Conservation (phyloP, 345 rosid species). For the Lepidium aucheri region DNA sequence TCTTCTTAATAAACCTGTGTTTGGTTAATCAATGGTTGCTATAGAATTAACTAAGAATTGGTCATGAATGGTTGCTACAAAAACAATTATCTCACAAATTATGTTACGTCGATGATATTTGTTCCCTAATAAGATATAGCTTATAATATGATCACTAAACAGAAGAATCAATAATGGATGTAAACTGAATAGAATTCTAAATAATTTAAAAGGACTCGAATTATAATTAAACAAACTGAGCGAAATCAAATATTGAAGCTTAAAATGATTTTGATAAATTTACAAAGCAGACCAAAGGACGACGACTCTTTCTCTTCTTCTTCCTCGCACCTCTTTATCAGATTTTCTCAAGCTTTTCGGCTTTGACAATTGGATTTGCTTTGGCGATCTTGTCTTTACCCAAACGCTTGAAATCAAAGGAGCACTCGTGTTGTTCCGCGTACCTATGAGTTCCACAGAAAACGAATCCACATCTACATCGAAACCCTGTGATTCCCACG, state of each 20-base stretch:
- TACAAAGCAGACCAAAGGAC: not conserved
- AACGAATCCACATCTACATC: slow-evolving; percentile 75
- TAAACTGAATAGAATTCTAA: not conserved
- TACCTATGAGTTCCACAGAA: slow-evolving; percentile 77
- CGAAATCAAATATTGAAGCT: not conserved
- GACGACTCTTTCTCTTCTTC: not conserved
- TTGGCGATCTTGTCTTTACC: slow-evolving; percentile 71
- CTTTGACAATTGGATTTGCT: slow-evolving; percentile 70
- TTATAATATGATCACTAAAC: too few species aligned
- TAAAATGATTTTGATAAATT: not conserved
- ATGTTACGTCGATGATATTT: too few species aligned
- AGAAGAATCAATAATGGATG: too few species aligned
- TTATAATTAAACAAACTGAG: not conserved
- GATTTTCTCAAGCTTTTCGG: slow-evolving; percentile 61
- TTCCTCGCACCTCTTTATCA: too few species aligned
- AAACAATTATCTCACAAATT: too few species aligned
- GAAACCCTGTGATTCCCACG: slow-evolving; percentile 80
- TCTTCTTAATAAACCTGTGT: too few species aligned
- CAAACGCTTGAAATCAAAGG: slow-evolving; percentile 63
- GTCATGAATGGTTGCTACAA: too few species aligned
- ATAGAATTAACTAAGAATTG: too few species aligned
- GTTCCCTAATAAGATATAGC: too few species aligned
- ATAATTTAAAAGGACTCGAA: not conserved
- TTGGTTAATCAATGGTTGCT: too few species aligned
- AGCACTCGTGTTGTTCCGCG: slow-evolving; percentile 69